Base-by-base conservation (phyloP, 2,329 filamentous ascomycete species). In the Claviceps purpurea region DNA sequence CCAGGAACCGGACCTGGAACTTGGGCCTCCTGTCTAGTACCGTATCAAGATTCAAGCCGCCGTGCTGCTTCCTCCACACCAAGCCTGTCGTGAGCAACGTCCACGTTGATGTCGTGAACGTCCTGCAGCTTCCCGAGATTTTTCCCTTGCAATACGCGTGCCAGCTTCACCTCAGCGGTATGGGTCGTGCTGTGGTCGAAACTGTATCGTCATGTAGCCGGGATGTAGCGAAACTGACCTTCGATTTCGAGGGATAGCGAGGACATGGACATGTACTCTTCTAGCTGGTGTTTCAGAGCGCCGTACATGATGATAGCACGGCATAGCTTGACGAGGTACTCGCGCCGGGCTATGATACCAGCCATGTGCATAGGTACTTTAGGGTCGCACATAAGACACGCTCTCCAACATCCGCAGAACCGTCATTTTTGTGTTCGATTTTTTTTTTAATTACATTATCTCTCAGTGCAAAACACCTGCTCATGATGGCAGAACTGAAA, bases 211-310 rank as follows among this genome's bases (percentile, higher is more conserved):
- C 90, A 96, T 96, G 62, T 87, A 94, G 0, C 87, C 0, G 90
- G 89, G 37, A 95, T 80, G 64, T 95, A 96, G 22, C 95, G 70
- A 59, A 93, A 95, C 60, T 95, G 88, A 5, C 85, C 85, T 57
- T 95, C 86, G 16, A 95, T 90, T 65, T 90, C 87, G 41, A 96
- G 76, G 2, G 93, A 86, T n/a, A 87, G 78, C 1, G 89, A 84
- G 8, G 87, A 89, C 86, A 90, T 94, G 56, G 78, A 83, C 79
- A 96, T 84, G 65, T 95, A 95, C 64, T 95, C 86, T 66, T 96
- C 90, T 18, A 96, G 73, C 13, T 90, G 83, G 70, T 96, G 90
- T 0, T 89, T 95, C 1, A 91, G 90, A 1, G 90, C 90, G 13
- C 90, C 90, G 57, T 88, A 95, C 62, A 82, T 76, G 89, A 96